Evolutionary conservation across 2,329 filamentous ascomycete species (phyloP).

Genomic region (Kalmusia sp.): DNA sequence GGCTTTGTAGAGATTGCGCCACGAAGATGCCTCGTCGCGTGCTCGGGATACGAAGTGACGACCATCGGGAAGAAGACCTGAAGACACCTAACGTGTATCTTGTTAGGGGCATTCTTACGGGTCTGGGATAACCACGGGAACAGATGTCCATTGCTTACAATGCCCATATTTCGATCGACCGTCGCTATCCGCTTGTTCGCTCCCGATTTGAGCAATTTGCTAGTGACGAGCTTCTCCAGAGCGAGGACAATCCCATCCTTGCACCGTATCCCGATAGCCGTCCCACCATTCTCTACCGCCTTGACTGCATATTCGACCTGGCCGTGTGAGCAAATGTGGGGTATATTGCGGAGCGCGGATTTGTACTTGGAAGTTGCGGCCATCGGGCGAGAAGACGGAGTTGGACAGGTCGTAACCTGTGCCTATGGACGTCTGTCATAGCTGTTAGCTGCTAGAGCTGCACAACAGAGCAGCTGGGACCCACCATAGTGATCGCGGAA

Average conservation of each 20-base stretch:
- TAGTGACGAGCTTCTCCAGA: slow-evolving; percentile 94
- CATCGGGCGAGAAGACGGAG: slow-evolving; percentile 99
- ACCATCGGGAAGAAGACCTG: slow-evolving; percentile 92
- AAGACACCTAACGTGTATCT: slow-evolving; percentile 73
- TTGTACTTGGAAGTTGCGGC: slow-evolving; percentile 92
- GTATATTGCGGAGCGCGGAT: not conserved
- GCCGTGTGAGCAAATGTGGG: slow-evolving; percentile 16
- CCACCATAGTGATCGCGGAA: slow-evolving; percentile 36
- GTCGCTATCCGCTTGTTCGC: slow-evolving; percentile 98
- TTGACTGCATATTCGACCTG: slow-evolving; percentile 95
- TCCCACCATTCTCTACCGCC: slow-evolving; percentile 97
- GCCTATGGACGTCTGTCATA: slow-evolving; percentile 90
- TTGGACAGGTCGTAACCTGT: slow-evolving; percentile 99
- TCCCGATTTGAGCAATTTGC: slow-evolving; percentile 92
- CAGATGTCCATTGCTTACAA: slow-evolving; percentile 65
- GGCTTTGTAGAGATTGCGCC: slow-evolving; percentile 92
- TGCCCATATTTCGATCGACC: slow-evolving; percentile 90
- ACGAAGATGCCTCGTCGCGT: slow-evolving; percentile 89
- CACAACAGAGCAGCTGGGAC: slow-evolving; percentile 19
- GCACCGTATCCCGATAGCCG: slow-evolving; percentile 93
- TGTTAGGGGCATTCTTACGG: slow-evolving; percentile 12
- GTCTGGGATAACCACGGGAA: too few relatives aligned
- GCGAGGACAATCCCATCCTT: slow-evolving; percentile 97
- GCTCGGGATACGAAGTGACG: slow-evolving; percentile 94
- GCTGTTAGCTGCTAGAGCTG: slow-evolving; percentile 25